Evolutionary conservation across 225 moss, liverwort and hornwort genomes (phyloP), one percentile per base, ranked within the genome.

Genomic region (Lunularia cruciata): DNA sequence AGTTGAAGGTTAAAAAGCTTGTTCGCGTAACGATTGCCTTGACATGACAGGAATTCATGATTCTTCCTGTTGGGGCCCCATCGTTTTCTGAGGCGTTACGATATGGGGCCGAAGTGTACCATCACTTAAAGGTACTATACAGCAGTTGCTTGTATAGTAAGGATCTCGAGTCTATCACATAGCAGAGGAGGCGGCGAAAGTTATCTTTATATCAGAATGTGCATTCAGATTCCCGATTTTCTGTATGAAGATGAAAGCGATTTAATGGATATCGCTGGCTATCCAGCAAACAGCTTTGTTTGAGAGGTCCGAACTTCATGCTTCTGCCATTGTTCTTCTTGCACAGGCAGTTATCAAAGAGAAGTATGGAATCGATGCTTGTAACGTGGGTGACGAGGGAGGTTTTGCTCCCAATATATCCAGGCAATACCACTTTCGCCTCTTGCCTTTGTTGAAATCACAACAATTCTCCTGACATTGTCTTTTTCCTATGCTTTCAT

Each of bases 341-440:
- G 69, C 68, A 76, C 85, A 95, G 95, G 75, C 83, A 67, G 95
- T 95, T 75, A 95, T 95, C 67, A 95, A 95, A 72, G 90, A 75
- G 37, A 95, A 95, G 70, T 92, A 95, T 78, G 93, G 93, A 51
- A 82, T 86, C 61, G 93, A 94, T 78, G 93, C 93, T 27, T 89
- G 88, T 68, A 94, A 94, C 42, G 93, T 94, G 64, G 93, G 93
- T 57, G 93, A 94, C 28, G 93, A 94, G 69, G 93, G 93, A 57
- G 93, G 93, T 6, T 94, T 81, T 71, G 81, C 81, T 61, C 81
- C 81, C 49, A 36, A 57, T 47, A 81, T 81, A 51, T 80, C 84
- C 79, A 95, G 92, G 95, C 84, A 86, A 82, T 88, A 60, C 30
- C 20, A 40, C 3, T 1, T 57, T 40, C 40, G 11, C 23, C 49